A percentile compares a stretch with the other conserved stretches of the same genome.
Evolutionary conservation across 2,329 filamentous ascomycete genomes (phyloP).

Genomic region (Pyrenophora tritici-repentis): DNA sequence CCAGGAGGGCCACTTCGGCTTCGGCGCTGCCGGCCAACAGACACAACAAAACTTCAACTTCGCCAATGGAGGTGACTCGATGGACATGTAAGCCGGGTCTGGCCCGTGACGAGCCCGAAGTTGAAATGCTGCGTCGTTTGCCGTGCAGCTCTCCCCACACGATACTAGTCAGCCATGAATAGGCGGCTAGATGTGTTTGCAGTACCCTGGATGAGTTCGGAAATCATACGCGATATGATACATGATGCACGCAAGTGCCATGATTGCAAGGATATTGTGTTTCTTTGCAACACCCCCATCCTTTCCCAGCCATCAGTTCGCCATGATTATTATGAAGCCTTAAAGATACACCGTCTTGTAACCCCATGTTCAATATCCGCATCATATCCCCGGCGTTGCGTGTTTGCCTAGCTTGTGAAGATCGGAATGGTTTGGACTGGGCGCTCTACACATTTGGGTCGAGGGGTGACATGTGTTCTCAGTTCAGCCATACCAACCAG

Average conservation of each 20-base stretch:
- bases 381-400: slow-evolving; percentile 50
- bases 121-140: slow-evolving; percentile 12
- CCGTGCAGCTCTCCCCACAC: slow-evolving; percentile 8
- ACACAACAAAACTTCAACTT: slow-evolving; percentile 93
- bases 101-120: slow-evolving; percentile 9
- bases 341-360: slow-evolving; percentile 51
- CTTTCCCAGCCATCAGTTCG: slow-evolving; percentile 30
- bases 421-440: slow-evolving; percentile 30
- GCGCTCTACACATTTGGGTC: slow-evolving; percentile 19
- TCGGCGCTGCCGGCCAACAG: slow-evolving; percentile 64
- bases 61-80: slow-evolving; percentile 73
- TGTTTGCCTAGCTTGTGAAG: slow-evolving; percentile 36
- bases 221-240: slow-evolving; percentile 32
- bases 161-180: slow-evolving; percentile 12
- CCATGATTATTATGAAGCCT: slow-evolving; percentile 47
- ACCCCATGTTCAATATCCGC: slow-evolving; percentile 42
- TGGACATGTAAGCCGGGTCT: slow-evolving; percentile 68
- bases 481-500: slow-evolving; percentile 26
- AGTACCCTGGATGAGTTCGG: slow-evolving; percentile 18
- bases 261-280: slow-evolving; percentile 20
- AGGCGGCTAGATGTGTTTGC: slow-evolving; percentile 15
- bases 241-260: slow-evolving; percentile 31
- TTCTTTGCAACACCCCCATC: slow-evolving; percentile 31
- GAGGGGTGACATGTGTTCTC: slow-evolving; percentile 18
- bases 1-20: slow-evolving; percentile 78